Evolutionary conservation across 169 alveolate species (phyloP).

Genomic region (Toxoplasma gondii): DNA sequence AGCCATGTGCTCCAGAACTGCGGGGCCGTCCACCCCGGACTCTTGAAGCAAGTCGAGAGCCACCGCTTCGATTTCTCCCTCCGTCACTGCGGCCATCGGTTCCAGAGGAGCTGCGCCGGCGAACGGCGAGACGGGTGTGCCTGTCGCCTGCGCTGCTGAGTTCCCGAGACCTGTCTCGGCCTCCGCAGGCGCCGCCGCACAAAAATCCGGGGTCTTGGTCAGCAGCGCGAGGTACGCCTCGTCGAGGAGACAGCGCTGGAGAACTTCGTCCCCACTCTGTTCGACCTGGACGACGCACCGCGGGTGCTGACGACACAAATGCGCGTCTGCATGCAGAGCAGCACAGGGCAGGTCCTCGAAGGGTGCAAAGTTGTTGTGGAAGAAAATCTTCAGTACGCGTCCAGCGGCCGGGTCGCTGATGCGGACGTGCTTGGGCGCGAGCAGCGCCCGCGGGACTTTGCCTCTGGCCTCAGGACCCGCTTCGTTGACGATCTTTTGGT

Average conservation of each 20-base stretch:
- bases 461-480: conserved; percentile 7
- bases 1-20: conserved; percentile 9
- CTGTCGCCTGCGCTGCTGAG: too few relatives aligned
- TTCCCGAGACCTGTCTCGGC: too few relatives aligned
- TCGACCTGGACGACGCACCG: conserved; percentile 41
- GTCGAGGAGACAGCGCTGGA: conserved; percentile 5
- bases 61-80: conserved; percentile 19
- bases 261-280: background rate
- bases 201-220: conserved; percentile 14
- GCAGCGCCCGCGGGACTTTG: background rate
- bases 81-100: conserved; percentile 14
- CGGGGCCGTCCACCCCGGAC: conserved; percentile 28
- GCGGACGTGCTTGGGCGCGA: conserved; percentile 52
- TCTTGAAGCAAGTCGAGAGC: conserved; percentile 28
- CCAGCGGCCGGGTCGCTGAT: background rate
- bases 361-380: conserved; percentile 60
- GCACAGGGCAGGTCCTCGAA: conserved; percentile 51
- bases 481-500: background rate
- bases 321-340: background rate
- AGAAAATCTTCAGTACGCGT: conserved; percentile 34
- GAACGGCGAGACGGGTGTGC: conserved; percentile 16
- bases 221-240: conserved; percentile 30
- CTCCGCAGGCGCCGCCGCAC: background rate
- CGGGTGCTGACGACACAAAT: conserved; percentile 44
- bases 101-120: background rate